Evolutionary conservation across 2,329 filamentous ascomycete species (phyloP).

Genomic region (Alternaria dauci): DNA sequence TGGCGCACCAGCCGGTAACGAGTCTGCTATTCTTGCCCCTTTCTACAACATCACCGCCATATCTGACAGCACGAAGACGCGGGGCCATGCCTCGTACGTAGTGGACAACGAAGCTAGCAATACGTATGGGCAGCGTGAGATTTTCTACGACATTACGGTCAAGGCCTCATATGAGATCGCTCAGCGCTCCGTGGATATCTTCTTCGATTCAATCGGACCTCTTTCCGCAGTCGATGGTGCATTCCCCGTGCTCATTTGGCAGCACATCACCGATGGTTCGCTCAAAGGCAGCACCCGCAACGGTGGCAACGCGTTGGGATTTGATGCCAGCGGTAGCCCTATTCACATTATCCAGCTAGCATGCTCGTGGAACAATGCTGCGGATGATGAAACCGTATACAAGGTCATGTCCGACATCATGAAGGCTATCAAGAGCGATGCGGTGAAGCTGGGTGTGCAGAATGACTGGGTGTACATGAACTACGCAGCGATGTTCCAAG

Average conservation of each 20-base stretch:
- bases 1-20: conserved; percentile 19
- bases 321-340: conserved; percentile 25
- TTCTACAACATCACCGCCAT: conserved; percentile 11
- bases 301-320: conserved; percentile 30
- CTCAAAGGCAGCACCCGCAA: conserved; percentile 31
- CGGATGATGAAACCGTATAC: conserved; percentile 27
- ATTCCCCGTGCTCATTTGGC: conserved; percentile 22
- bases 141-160: conserved; percentile 22
- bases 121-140: conserved; percentile 12
- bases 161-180: conserved; percentile 22
- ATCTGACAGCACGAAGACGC: neutral
- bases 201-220: conserved; percentile 15
- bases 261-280: conserved; percentile 23
- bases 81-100: conserved; percentile 4
- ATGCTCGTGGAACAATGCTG: conserved; percentile 23
- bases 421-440: conserved; percentile 19
- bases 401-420: conserved; percentile 19
- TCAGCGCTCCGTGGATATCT: conserved; percentile 18
- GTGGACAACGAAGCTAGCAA: conserved; percentile 10
- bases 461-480: conserved; percentile 57
- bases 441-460: conserved; percentile 13
- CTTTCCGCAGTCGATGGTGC: conserved; percentile 14
- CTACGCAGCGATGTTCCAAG: conserved; percentile 57
- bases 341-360: conserved; percentile 31
- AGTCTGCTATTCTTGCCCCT: conserved; percentile 1